A percentile compares a stretch with the other conserved stretches of the same genome.
Evolutionary conservation across 108 stramenopile genomes (phyloP).

Genomic region (Pseudonitzschia multiseries): DNA sequence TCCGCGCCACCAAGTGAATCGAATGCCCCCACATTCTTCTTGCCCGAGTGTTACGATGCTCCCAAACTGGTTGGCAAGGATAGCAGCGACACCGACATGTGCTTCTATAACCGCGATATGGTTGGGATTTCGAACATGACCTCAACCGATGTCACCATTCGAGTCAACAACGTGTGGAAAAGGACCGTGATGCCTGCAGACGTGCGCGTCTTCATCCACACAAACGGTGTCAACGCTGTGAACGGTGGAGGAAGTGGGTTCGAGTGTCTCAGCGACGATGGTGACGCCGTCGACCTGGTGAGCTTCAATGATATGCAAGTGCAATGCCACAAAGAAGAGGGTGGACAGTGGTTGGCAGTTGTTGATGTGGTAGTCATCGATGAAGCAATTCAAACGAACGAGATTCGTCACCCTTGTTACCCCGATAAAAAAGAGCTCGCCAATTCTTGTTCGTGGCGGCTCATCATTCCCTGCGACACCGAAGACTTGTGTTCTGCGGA

Average conservation of each 20-base stretch:
- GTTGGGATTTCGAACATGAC: not conserved
- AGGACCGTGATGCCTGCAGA: not conserved
- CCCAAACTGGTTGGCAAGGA: conserved; percentile 1
- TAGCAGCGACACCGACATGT: not conserved
- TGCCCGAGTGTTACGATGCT: conserved; percentile 7
- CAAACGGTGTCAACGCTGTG: not conserved
- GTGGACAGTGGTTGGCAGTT: not conserved
- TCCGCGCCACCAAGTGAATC: not conserved
- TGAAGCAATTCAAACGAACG: not conserved
- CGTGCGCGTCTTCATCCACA: not conserved
- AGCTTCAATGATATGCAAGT: not conserved
- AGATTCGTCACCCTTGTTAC: not conserved
- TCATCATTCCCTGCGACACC: not conserved
- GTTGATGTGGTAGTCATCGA: not conserved
- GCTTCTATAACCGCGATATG: not conserved
- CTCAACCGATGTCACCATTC: not conserved
- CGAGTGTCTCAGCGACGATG: not conserved
- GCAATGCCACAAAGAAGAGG: not conserved
- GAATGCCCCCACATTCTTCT: not conserved
- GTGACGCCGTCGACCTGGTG: not conserved
- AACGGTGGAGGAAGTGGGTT: not conserved
- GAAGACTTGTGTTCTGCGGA: not conserved
- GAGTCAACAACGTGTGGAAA: conserved; percentile 4
- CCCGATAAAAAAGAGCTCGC: not conserved
- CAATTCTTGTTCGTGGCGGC: conserved; percentile 3